These are phyloP conservation scores for Sclerotinia subarctica DNA, from an alignment of 2,329 filamentous ascomycete genomes.

Conservation along the genomic window DNA sequence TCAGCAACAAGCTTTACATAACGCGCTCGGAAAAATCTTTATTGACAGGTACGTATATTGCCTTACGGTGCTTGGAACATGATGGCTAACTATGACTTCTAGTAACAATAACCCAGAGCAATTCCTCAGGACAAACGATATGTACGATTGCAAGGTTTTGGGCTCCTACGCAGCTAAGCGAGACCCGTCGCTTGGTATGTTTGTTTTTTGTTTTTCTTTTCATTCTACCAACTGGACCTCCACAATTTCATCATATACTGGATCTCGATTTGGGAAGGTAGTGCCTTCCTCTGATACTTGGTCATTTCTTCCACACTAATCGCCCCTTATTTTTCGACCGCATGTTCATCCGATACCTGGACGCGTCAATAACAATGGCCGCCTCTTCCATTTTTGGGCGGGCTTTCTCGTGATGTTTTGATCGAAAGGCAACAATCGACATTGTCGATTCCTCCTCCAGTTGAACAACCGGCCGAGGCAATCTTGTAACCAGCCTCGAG, in stretches of 20 bases:
- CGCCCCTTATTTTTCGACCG: not conserved
- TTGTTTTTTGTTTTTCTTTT: too few relatives aligned
- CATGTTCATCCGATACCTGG: not conserved
- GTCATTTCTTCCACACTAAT: too few relatives aligned
- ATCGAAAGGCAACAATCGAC: too few relatives aligned
- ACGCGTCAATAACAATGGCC: not conserved
- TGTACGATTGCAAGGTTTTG: constrained; percentile 69
- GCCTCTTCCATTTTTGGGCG: not conserved
- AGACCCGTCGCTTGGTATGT: too few relatives aligned
- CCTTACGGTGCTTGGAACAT: not conserved
- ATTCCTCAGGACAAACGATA: constrained; percentile 95
- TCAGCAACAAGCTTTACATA: constrained; percentile 94
- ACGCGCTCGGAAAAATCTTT: constrained; percentile 98
- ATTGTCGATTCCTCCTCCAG: too few relatives aligned
- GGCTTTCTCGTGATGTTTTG: not conserved
- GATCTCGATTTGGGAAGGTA: too few relatives aligned
- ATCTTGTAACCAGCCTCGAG: too few relatives aligned
- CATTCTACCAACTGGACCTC: too few relatives aligned
- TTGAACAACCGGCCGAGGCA: too few relatives aligned
- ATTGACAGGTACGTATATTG: constrained; percentile 63
- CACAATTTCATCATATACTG: too few relatives aligned
- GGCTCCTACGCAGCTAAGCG: too few relatives aligned
- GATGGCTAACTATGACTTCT: not conserved
- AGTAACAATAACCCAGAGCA: constrained; percentile 95
- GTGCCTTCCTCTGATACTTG: too few relatives aligned